Base-by-base conservation (phyloP, 768 basidiomycete genomes). In the Cystofilobasidium bisporidii region DNA sequence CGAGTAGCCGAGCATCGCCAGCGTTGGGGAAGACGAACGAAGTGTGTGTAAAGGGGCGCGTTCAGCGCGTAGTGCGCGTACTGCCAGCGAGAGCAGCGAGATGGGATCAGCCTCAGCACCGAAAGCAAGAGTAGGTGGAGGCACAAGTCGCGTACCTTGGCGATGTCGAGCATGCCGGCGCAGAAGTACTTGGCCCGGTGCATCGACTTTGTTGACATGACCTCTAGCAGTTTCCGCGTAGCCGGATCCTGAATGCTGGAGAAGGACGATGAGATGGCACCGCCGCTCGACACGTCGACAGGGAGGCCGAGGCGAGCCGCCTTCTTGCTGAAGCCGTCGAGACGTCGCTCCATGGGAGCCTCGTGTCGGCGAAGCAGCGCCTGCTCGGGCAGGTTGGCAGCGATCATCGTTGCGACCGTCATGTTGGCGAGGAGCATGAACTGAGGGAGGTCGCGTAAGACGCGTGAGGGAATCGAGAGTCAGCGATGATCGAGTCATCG, bases 171-270 rank as follows among this genome's bases (percentile, higher is more conserved):
- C 94, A 97, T 97, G 71, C 96, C 96, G 30, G 92, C 84, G 75
- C 96, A 99, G 85, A 98, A 98, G 79, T 99, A 99, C 77, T 92
- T 93, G 72, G 96, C 91, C 61, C 87, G 84, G 69, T 91, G 88
- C 69, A 92, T 97, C n/a, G 91, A 87, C 78, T 96, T 96, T 76
- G 84, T 85, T 20, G 86, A 85, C 48, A 97, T 81, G 40, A 96
- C 75, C 76, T 92, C 86, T 14, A 99, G 80, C n/a, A 92, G 81
- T 60, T 83, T 79, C 65, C 85, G 86, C 66, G 87, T 86, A 62
- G 85, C 84, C 11, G 86, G 84, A 70, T 93, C 85, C 47, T 81
- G 74, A 69, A 98, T 82, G 11, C 80, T 78, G n/a, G 87, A 79
- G 73, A 98, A 86, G 8, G 90, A 91, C 63, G 80, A 83, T 87